A percentile compares a stretch with the other conserved stretches of the same genome.
phyloP scores from a whole-genome alignment of 768 basidiomycete species.

The Leccinum subgranulosum region DNA sequence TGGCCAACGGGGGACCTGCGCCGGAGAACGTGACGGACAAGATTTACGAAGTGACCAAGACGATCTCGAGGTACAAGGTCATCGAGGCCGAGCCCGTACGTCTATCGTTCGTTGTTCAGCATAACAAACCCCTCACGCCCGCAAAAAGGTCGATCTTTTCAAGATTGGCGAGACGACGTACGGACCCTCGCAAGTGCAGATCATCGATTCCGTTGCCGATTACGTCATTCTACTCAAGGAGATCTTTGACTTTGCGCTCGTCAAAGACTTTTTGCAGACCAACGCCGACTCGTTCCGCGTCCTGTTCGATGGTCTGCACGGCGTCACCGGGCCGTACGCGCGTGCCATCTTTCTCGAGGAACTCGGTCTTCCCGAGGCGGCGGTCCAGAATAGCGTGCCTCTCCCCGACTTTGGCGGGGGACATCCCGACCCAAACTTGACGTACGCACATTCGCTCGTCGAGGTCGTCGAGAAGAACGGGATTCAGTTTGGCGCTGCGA shows the following conservation, averaged over 20 bases:
- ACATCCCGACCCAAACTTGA: conserved; percentile 98
- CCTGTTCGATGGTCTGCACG: conserved; percentile 93
- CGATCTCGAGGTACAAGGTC: conserved; percentile 80
- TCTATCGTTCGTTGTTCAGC: conserved; percentile 1
- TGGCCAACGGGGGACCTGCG: conserved; percentile 95
- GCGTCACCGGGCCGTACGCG: conserved; percentile 97
- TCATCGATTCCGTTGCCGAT: conserved; percentile 93
- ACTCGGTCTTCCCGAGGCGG: conserved; percentile 74
- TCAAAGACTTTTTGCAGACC: conserved; percentile 79
- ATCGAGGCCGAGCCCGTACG: conserved; percentile 74
- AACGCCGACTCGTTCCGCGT: conserved; percentile 73
- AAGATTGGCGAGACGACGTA: conserved; percentile 76
- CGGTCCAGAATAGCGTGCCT: conserved; percentile 88
- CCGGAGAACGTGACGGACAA: conserved; percentile 95
- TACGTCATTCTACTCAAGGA: conserved; percentile 79
- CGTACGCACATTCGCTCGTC: conserved; percentile 93
- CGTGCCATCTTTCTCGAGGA: conserved; percentile 79
- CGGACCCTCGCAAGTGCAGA: conserved; percentile 79
- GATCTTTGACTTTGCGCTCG: conserved; percentile 94
- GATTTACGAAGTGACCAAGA: conserved; percentile 90
- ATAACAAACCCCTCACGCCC: neutral
- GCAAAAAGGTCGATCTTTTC: conserved; percentile 73
- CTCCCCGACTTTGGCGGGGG: conserved; percentile 96
- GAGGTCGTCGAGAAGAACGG: conserved; percentile 83
- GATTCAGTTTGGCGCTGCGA: conserved; percentile 93